Base-by-base conservation (phyloP, 257 asterid species). In the Scutellaria baicalensis region DNA sequence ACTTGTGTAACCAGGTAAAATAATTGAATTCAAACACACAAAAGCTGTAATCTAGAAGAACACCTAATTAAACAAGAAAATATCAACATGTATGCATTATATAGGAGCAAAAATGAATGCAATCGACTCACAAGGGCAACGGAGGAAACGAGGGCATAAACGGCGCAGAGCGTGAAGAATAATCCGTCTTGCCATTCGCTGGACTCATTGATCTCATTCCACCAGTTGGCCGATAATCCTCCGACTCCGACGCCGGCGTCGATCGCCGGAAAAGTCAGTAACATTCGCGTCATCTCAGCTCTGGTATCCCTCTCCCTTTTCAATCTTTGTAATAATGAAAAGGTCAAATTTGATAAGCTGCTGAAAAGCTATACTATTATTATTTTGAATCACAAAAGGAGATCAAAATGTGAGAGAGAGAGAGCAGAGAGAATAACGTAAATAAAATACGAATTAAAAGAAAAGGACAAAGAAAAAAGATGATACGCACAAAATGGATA, bases 131-230 rank as follows among this genome's bases (percentile, higher is more conserved):
- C 98, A 18, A 93, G 89, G 40, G 98, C 98, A 75, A 90, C 86
- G 12, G 80, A 60, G 64, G 97, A 88, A 75, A 92, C 96, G 64
- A 90, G 84, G 70, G 90, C 96, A 67, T 81, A 93, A 17, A 85
- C 84, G 65, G 85, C 93, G 69, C 93, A 90, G 14, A 93, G 93
- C 11, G 92, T 42, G 78, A 82, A 90, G 70, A 90, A 93, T 82
- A 93, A 84, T 72, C 93, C 93, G 76, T 85, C 93, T 71, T 93
- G 97, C 98, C 96, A 93, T 44, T 81, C 10, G 50, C 49, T 81
- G 5, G 97, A 93, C 57, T 84, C 93, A 47, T 93, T 83, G 84
- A 90, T 80, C 87, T 88, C 76, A 54, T 88, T 39, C 98, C 98
- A 90, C 98, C 97, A 90, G 80, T 57, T 50, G 23, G 78, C 59